Percentiles rank a stretch among this genome's conserved stretches.
phyloP scores from a whole-genome alignment of 352 stramenopile genomes.

The Plasmopara viticola region DNA sequence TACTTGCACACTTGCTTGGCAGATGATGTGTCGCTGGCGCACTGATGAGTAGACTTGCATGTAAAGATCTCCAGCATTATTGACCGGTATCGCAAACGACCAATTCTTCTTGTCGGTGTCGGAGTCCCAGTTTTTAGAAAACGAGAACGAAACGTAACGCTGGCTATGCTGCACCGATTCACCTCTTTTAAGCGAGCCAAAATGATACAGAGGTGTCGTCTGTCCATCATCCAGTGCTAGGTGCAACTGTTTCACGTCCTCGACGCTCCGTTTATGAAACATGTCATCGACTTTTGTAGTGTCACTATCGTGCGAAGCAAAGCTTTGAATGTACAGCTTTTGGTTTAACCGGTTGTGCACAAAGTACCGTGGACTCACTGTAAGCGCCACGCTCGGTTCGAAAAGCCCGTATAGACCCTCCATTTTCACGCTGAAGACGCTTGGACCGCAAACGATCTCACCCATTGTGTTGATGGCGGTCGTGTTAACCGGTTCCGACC shows the following conservation, averaged over 20 bases:
- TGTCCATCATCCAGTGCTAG: constrained; percentile 51
- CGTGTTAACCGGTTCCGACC: constrained; percentile 79
- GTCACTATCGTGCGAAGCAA: constrained; percentile 55
- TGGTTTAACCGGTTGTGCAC: constrained; percentile 80
- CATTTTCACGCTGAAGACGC: constrained; percentile 76
- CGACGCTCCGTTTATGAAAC: constrained; percentile 62
- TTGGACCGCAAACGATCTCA: constrained; percentile 63
- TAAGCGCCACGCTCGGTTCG: constrained; percentile 66
- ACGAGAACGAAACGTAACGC: constrained; percentile 81
- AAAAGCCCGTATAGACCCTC: constrained; percentile 79
- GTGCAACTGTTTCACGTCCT: constrained; percentile 52
- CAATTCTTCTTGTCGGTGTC: constrained; percentile 50
- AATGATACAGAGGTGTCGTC: constrained; percentile 70
- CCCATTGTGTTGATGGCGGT: constrained; percentile 82
- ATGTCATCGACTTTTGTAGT: constrained; percentile 55
- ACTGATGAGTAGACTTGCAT: constrained; percentile 74
- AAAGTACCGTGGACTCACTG: constrained; percentile 74
- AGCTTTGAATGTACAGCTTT: constrained; percentile 70
- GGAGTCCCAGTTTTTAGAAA: constrained; percentile 49
- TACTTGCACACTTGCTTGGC: constrained; percentile 77
- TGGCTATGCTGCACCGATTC: constrained; percentile 51
- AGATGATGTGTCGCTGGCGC: constrained; percentile 72
- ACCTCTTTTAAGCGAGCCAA: constrained; percentile 64
- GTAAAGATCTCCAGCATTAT: constrained; percentile 69
- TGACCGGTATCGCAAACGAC: constrained; percentile 79